Percentiles rank a stretch among this genome's conserved stretches.
phyloP scores from a whole-genome alignment of 75 land plant species.

The Larix kaempferi region DNA sequence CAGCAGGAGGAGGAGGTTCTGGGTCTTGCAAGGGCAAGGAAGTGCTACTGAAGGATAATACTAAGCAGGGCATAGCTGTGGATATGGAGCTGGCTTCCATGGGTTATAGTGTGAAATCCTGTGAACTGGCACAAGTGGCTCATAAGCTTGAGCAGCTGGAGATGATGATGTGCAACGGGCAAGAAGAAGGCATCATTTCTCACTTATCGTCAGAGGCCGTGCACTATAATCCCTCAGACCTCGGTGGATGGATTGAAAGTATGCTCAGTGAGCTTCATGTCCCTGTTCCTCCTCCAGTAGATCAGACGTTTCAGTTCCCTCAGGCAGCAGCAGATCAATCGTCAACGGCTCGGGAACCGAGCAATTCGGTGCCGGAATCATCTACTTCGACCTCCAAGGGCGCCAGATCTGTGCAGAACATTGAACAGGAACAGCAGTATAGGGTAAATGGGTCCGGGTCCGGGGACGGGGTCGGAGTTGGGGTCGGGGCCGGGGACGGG shows the following conservation, averaged over 20 bases:
- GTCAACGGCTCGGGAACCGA: constrained; percentile 8
- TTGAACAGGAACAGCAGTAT: not conserved
- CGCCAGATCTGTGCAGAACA: not conserved
- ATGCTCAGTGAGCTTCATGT: constrained; percentile 60
- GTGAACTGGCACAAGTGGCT: constrained; percentile 69
- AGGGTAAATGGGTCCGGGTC: not conserved
- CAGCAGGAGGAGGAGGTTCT: no score
- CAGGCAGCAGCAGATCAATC: constrained; percentile 1
- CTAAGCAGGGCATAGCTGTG: constrained; percentile 18
- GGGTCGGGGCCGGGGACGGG: not conserved
- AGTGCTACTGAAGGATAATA: no score
- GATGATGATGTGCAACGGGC: constrained; percentile 32
- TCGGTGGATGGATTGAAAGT: constrained; percentile 71
- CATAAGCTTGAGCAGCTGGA: constrained; percentile 66
- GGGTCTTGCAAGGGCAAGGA: no score
- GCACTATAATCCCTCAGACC: constrained; percentile 65
- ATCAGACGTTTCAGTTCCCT: not conserved
- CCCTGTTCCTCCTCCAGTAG: not conserved
- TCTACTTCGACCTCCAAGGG: constrained; percentile 5
- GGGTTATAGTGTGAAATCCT: constrained; percentile 64
- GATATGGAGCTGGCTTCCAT: constrained; percentile 66
- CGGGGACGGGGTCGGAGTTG: not conserved
- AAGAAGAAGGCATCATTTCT: constrained; percentile 31
- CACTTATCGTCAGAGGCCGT: constrained; percentile 48
- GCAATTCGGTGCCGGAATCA: constrained; percentile 8